These are phyloP conservation scores for Ophiostoma australiae DNA, from an alignment of 2,329 filamentous ascomycete genomes.

Conservation along the genomic window DNA sequence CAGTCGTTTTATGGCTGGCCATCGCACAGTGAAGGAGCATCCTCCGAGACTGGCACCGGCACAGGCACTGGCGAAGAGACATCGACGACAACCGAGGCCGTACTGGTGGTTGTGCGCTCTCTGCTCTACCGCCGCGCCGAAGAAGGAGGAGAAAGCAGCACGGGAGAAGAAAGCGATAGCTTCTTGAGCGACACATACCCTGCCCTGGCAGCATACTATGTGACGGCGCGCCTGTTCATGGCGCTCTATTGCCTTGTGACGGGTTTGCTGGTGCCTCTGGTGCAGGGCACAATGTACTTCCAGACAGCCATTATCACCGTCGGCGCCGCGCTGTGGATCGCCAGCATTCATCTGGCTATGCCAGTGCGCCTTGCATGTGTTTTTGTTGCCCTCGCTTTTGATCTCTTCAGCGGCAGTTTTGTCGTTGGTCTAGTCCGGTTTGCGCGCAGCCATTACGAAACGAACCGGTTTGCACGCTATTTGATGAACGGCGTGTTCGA, in stretches of 20 bases:
- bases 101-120: neutral
- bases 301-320: slow-evolving; percentile 43
- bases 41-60: neutral
- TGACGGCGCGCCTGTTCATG: slow-evolving; percentile 52
- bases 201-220: slow-evolving; percentile 56
- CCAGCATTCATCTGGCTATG: slow-evolving; percentile 51
- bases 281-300: slow-evolving; percentile 51
- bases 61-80: neutral
- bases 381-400: slow-evolving; percentile 51
- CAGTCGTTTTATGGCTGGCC: slow-evolving; percentile 45
- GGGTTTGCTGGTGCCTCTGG: slow-evolving; percentile 51
- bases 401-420: slow-evolving; percentile 46
- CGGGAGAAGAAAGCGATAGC: neutral
- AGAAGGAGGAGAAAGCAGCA: neutral
- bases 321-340: slow-evolving; percentile 55
- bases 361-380: slow-evolving; percentile 52
- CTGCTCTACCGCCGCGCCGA: slow-evolving; percentile 16
- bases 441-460: slow-evolving; percentile 24
- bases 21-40: neutral
- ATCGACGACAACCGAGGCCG: neutral
- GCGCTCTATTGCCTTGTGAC: slow-evolving; percentile 46
- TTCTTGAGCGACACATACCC: slow-evolving; percentile 46
- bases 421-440: slow-evolving; percentile 40
- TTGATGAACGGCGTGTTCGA: slow-evolving; percentile 44
- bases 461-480: slow-evolving; percentile 27